Percentiles rank a stretch among this genome's conserved stretches.
These are phyloP conservation scores for Xylariaceae sp. DNA, from an alignment of 2,329 filamentous ascomycete species.

Conservation along the genomic window DNA sequence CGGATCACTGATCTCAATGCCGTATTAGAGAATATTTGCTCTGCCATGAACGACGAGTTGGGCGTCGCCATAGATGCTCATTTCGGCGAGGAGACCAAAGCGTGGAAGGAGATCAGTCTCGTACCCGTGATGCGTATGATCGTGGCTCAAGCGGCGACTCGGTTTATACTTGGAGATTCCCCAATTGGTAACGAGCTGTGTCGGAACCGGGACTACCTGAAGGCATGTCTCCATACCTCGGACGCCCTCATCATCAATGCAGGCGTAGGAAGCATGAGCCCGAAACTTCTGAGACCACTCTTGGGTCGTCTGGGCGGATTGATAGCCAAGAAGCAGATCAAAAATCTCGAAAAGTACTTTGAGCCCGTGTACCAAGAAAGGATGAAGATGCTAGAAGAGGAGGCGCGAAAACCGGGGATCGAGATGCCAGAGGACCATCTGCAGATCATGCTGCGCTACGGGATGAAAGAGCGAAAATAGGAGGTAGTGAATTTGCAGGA, in stretches of 20 bases:
- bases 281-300: constrained; percentile 9
- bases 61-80: constrained; percentile 31
- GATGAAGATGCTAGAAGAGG: constrained; percentile 15
- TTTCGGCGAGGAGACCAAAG: constrained; percentile 32
- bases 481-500: constrained; percentile 31
- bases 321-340: constrained; percentile 17
- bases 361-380: constrained; percentile 22
- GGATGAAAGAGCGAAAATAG: constrained; percentile 33
- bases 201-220: constrained; percentile 27
- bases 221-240: constrained; percentile 10
- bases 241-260: constrained; percentile 14
- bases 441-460: constrained; percentile 41
- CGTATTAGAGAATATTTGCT: constrained; percentile 32
- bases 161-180: constrained; percentile 24
- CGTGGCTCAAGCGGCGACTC: constrained; percentile 24
- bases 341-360: constrained; percentile 25
- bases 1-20: constrained; percentile 33
- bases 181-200: constrained; percentile 29
- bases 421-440: constrained; percentile 36
- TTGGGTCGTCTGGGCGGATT: constrained; percentile 17
- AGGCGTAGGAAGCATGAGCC: constrained; percentile 9
- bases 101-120: constrained; percentile 34
- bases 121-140: constrained; percentile 25
- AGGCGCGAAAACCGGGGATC: constrained; percentile 15
- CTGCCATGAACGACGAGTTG: constrained; percentile 35